Percentiles rank a stretch among this genome's conserved stretches.
Evolutionary conservation across 371 early-diverging fungal species (phyloP).

Genomic region (Phascolomyces articulosus): DNA sequence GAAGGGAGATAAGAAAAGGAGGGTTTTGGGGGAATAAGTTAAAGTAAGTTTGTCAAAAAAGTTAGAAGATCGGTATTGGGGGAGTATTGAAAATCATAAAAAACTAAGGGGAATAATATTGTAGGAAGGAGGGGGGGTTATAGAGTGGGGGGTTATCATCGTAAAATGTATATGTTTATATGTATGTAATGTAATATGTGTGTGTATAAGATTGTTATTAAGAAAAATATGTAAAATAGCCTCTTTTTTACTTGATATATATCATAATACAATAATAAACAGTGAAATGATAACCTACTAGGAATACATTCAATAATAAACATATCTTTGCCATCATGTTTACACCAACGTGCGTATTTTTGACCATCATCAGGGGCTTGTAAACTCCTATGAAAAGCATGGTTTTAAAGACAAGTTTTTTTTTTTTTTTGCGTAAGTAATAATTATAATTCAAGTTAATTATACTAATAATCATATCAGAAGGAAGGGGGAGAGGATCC

Average conservation of each 20-base stretch:
- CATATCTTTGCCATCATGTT: conserved; percentile 49
- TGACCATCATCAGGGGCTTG: conserved; percentile 39
- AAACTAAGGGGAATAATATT: too few relatives aligned
- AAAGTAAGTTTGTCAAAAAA: neutral
- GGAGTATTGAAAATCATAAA: neutral
- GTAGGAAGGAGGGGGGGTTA: neutral
- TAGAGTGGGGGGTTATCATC: neutral
- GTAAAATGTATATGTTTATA: too few relatives aligned
- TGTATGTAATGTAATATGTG: too few relatives aligned
- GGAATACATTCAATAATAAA: conserved; percentile 54
- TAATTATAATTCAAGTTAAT: too few relatives aligned
- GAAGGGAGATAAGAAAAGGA: neutral
- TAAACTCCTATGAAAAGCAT: conserved; percentile 31
- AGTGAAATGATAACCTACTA: conserved; percentile 28
- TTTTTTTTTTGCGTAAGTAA: too few relatives aligned
- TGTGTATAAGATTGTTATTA: too few relatives aligned
- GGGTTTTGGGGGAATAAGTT: neutral
- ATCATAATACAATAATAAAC: conserved; percentile 8
- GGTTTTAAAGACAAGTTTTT: too few relatives aligned
- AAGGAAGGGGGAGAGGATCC: neutral
- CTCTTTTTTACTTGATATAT: too few relatives aligned
- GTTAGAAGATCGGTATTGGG: neutral
- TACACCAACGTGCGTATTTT: conserved; percentile 50
- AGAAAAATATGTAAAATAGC: too few relatives aligned
- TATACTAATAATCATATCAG: too few relatives aligned